A percentile compares a stretch with the other conserved stretches of the same genome.
phyloP scores from a whole-genome alignment of 495 filamentous ascomycete genomes.

The Xylaria bambusicola region DNA sequence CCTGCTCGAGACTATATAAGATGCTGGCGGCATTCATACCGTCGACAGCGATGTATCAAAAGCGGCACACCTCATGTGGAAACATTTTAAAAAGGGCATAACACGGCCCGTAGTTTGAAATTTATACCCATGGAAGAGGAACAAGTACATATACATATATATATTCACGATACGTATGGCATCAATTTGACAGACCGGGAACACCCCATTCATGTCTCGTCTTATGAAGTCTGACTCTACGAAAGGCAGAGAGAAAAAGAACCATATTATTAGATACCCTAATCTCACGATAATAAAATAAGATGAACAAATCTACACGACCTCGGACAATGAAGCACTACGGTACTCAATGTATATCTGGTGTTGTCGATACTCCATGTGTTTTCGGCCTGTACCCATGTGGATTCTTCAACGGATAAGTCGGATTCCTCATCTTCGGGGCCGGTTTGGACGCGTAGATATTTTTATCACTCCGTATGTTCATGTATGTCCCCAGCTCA shows the following conservation, averaged over 20 bases:
- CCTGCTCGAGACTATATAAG: background rate
- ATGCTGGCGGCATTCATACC: background rate
- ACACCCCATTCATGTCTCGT: constrained; percentile 1
- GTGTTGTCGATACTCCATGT: no score
- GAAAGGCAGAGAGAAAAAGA: background rate
- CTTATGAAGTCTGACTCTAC: background rate
- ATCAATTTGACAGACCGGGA: constrained; percentile 23
- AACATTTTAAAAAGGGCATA: background rate
- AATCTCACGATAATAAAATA: constrained; percentile 11
- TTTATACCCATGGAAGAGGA: constrained; percentile 17
- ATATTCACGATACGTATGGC: constrained; percentile 8
- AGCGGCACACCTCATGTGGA: constrained; percentile 5
- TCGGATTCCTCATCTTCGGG: no score
- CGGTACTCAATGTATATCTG: no score
- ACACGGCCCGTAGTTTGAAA: background rate
- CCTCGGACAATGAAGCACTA: background rate
- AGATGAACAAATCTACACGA: background rate
- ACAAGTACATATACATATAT: constrained; percentile 21
- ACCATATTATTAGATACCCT: constrained; percentile 9
- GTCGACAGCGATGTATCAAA: constrained; percentile 15
- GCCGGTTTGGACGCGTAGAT: no score
- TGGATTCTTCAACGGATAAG: no score
- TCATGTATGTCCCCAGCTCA: no score
- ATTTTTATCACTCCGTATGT: no score
- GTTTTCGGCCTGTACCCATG: no score